phyloP scores from a whole-genome alignment of 805 yeast species.

The Pichia membranifaciens region DNA sequence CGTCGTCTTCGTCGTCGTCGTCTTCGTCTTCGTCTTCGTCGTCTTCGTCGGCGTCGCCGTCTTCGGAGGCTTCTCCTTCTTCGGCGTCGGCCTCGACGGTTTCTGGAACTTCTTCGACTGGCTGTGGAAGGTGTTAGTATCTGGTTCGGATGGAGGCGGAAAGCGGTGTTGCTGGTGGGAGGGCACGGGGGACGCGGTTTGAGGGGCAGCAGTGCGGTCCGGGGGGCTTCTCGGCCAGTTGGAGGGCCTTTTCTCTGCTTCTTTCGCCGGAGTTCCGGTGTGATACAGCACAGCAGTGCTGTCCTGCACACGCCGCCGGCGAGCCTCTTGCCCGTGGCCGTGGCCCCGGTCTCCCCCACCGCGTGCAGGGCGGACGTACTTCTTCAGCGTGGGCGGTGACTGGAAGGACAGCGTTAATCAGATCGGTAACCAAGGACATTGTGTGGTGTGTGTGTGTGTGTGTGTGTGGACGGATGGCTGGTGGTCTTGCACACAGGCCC shows the following conservation, averaged over 20 bases:
- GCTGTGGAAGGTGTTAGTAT: slow-evolving; percentile 17
- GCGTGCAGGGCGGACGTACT: slow-evolving; percentile 24
- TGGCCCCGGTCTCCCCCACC: too few species aligned
- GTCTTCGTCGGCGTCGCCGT: slow-evolving; percentile 51
- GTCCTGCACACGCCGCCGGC: too few species aligned
- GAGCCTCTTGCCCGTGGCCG: too few species aligned
- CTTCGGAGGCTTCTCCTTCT: slow-evolving; percentile 43
- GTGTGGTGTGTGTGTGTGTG: background rate
- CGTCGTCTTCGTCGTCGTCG: slow-evolving; percentile 36
- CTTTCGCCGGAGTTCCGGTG: too few species aligned
- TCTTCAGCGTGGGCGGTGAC: slow-evolving; percentile 79
- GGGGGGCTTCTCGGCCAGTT: too few species aligned
- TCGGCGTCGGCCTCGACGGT: slow-evolving; percentile 41
- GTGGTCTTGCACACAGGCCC: background rate
- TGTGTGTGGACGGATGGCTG: background rate
- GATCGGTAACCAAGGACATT: slow-evolving; percentile 53
- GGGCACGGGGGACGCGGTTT: too few species aligned
- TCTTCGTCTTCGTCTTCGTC: slow-evolving; percentile 35
- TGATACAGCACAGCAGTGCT: too few species aligned
- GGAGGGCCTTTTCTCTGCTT: too few species aligned
- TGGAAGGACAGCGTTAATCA: slow-evolving; percentile 76
- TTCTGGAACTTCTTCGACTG: slow-evolving; percentile 28
- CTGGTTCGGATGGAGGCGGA: background rate
- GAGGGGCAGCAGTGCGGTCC: too few species aligned
- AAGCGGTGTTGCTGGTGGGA: too few species aligned